phyloP scores from a whole-genome alignment of 805 yeast species.

The Scheffersomyces ergatensis region DNA sequence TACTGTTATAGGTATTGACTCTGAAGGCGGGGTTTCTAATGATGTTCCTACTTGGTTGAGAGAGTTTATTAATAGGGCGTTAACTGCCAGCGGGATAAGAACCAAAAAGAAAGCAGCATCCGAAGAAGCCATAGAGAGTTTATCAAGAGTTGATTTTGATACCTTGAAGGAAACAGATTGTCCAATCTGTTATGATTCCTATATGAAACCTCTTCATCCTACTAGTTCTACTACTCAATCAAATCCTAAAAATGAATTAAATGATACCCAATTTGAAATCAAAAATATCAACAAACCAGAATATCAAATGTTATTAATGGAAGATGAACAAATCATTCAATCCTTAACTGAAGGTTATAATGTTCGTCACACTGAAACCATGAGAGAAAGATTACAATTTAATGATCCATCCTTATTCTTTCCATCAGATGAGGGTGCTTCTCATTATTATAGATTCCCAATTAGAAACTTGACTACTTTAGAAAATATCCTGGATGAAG shows the following conservation, averaged over 20 bases:
- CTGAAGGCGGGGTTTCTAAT: conserved; percentile 8
- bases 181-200: conserved; percentile 41
- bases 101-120: conserved; percentile 28
- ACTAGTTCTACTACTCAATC: background rate
- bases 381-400: conserved; percentile 10
- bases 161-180: conserved; percentile 22
- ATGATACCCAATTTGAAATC: background rate
- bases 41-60: conserved; percentile 31
- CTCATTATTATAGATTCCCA: conserved; percentile 25
- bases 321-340: background rate
- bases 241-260: background rate
- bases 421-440: conserved; percentile 26
- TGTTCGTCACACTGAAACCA: conserved; percentile 4
- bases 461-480: conserved; percentile 18
- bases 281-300: background rate
- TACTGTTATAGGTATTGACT: conserved; percentile 18
- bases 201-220: conserved; percentile 11
- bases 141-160: conserved; percentile 19
- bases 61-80: conserved; percentile 32
- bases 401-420: conserved; percentile 32
- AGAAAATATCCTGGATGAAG: conserved; percentile 15
- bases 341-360: background rate
- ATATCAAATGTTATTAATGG: background rate
- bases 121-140: conserved; percentile 36
- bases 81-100: conserved; percentile 26